Evolutionary conservation across 345 rosid species (phyloP), one percentile per base, ranked within the genome.

Genomic region (Mangifera indica): DNA sequence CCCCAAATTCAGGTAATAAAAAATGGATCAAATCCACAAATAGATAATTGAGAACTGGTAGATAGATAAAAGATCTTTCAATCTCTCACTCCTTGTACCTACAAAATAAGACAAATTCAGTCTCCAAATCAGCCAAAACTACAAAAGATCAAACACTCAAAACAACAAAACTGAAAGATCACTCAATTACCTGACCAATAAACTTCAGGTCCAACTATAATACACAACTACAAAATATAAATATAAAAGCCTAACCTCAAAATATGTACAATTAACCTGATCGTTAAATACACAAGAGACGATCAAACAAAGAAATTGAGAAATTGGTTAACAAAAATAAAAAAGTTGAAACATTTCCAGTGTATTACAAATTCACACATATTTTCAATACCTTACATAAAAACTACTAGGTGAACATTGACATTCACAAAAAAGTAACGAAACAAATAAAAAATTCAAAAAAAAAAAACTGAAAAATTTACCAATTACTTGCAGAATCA

Each of bases 151-250:
- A 72, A 68, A 72, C 66, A 61, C 21, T 48, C n/a, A n/a, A n/a
- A n/a, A 20, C 42, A 73, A 70, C 53, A 59, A 21, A 44, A n/a
- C 1, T 3, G 32, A 60, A 45, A 63, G 70, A 72, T 63, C 70
- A 71, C 45, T 56, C 61, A 61, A 22, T 62, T 73, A 87, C 91
- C 88, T 82, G 86, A 78, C 81, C 77, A 84, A 74, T n/a, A 75
- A 51, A 70, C 46, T 69, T 76, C 65, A 63, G 74, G 57, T 62
- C 46, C 76, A 63, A 65, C 14, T 64, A 62, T 20, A n/a, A n/a
- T 13, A 32, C 21, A 14, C 37, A 4, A 70, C 66, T 66, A 46
- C 22, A 18, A 17, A 48, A 48, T 66, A 60, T 11, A 3, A 42
- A 29, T 34, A n/a, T n/a, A n/a, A 44, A 53, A 66, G 21, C 63